Evolutionary conservation across 352 stramenopile species (phyloP).

Genomic region (Phytopythium chamaehyphon): DNA sequence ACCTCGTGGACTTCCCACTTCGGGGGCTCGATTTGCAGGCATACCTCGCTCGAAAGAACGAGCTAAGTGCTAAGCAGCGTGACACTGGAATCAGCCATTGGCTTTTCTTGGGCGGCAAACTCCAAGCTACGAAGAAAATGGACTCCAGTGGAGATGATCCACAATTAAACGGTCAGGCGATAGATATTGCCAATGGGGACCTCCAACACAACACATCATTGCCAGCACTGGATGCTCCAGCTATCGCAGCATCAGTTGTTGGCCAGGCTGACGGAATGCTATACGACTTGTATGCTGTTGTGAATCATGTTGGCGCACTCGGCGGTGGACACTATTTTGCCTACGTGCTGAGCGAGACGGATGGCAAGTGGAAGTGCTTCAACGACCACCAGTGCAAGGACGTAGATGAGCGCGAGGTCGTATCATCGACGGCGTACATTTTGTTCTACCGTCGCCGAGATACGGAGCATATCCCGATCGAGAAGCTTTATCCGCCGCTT

Average conservation of each 20-base stretch:
- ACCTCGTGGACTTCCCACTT: constrained; percentile 95
- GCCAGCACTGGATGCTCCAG: constrained; percentile 51
- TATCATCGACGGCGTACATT: constrained; percentile 87
- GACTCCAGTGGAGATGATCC: background rate
- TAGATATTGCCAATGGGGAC: background rate
- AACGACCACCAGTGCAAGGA: constrained; percentile 94
- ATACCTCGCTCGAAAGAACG: constrained; percentile 68
- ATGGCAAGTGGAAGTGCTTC: constrained; percentile 97
- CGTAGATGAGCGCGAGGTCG: constrained; percentile 83
- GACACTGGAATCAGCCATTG: constrained; percentile 16
- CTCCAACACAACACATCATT: background rate
- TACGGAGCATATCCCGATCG: constrained; percentile 54
- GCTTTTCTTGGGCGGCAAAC: constrained; percentile 72
- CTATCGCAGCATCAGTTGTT: constrained; percentile 42
- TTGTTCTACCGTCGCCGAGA: constrained; percentile 88
- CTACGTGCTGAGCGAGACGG: constrained; percentile 74
- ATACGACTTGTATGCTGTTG: constrained; percentile 97
- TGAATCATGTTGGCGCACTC: constrained; percentile 96
- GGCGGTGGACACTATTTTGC: constrained; percentile 95
- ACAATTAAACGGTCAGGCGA: constrained; percentile 1
- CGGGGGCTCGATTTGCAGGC: constrained; percentile 87
- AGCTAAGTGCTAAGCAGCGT: constrained; percentile 16
- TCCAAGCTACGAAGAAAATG: constrained; percentile 15
- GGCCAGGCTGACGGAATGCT: constrained; percentile 56
- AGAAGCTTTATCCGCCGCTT: constrained; percentile 73